phyloP scores from a whole-genome alignment of 106 monocot genomes.

The Iris macrosiphon region DNA sequence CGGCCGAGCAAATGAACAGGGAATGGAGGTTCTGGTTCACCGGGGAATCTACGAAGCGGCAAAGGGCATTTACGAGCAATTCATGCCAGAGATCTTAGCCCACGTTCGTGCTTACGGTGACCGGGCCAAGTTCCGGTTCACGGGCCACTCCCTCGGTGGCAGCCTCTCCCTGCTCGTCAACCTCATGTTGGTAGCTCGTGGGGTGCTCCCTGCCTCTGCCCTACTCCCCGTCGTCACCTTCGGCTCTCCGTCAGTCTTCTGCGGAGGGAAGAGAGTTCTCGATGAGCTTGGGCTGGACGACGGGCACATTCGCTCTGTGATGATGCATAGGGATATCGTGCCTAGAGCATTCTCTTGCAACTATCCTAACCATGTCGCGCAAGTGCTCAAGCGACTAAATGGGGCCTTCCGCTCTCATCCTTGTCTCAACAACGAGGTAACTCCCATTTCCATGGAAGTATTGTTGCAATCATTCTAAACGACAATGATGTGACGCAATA shows the following conservation, averaged over 20 bases:
- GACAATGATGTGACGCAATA: too few species aligned
- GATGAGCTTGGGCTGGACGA: constrained; percentile 47
- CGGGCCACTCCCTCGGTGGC: constrained; percentile 87
- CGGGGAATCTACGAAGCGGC: constrained; percentile 98
- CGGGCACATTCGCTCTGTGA: constrained; percentile 38
- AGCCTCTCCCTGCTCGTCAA: constrained; percentile 72
- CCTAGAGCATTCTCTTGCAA: constrained; percentile 88
- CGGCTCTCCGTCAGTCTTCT: constrained; percentile 78
- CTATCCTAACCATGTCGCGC: constrained; percentile 61
- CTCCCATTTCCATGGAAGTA: neutral
- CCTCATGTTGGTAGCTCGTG: constrained; percentile 61
- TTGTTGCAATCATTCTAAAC: too few species aligned
- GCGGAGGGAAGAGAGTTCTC: constrained; percentile 44
- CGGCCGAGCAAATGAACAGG: constrained; percentile 43
- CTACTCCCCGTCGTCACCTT: constrained; percentile 81
- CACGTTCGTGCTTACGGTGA: constrained; percentile 38
- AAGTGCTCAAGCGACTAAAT: constrained; percentile 64
- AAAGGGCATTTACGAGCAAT: constrained; percentile 81
- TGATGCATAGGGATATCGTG: constrained; percentile 93
- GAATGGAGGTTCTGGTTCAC: constrained; percentile 59
- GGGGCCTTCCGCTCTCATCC: constrained; percentile 55
- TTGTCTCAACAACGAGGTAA: constrained; percentile 55
- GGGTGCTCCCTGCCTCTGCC: constrained; percentile 11
- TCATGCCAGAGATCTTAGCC: constrained; percentile 51
- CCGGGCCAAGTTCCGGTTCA: constrained; percentile 54